Evolutionary conservation across 2,329 filamentous ascomycete species (phyloP).

Genomic region (Botrytis deweyae): DNA sequence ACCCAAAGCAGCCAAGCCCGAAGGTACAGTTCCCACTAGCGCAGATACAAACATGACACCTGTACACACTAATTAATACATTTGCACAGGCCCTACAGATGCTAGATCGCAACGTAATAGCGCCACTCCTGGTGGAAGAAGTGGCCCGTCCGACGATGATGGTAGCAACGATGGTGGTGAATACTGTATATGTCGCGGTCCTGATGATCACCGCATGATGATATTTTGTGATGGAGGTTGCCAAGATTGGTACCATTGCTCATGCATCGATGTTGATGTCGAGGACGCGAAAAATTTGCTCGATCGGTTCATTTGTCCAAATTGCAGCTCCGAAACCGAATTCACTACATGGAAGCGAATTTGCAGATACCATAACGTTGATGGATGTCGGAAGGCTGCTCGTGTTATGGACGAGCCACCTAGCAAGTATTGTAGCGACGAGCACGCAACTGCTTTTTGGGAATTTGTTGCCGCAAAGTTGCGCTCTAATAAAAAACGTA

Average conservation of each 20-base stretch:
- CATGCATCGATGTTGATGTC: slow-evolving; percentile 36
- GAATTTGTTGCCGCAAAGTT: slow-evolving; percentile 26
- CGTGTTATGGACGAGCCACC: slow-evolving; percentile 33
- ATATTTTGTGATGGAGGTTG: slow-evolving; percentile 39
- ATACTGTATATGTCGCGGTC: slow-evolving; percentile 39
- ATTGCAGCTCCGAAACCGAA: slow-evolving; percentile 31
- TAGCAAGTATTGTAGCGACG: slow-evolving; percentile 40
- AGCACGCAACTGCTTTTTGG: slow-evolving; percentile 33
- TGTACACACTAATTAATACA: slow-evolving; percentile 3
- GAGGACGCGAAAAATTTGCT: slow-evolving; percentile 36
- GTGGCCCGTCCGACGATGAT: slow-evolving; percentile 26
- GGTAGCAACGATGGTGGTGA: slow-evolving; percentile 38
- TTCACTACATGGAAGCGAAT: slow-evolving; percentile 39
- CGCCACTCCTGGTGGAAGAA: slow-evolving; percentile 24
- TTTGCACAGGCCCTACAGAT: slow-evolving; percentile 15
- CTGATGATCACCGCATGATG: slow-evolving; percentile 40
- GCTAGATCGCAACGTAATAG: slow-evolving; percentile 25
- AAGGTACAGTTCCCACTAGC: slow-evolving; percentile 24
- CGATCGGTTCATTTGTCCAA: slow-evolving; percentile 38
- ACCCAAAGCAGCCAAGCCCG: slow-evolving; percentile 28
- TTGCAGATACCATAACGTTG: slow-evolving; percentile 35
- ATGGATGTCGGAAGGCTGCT: slow-evolving; percentile 35
- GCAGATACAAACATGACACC: not conserved
- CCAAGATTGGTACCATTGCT: slow-evolving; percentile 40
- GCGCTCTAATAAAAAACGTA: slow-evolving; percentile 31